Percentiles rank a stretch among this genome's conserved stretches.
These are phyloP conservation scores for Meripilus lineatus DNA, from an alignment of 1,284 basidiomycete genomes.

Conservation along the genomic window DNA sequence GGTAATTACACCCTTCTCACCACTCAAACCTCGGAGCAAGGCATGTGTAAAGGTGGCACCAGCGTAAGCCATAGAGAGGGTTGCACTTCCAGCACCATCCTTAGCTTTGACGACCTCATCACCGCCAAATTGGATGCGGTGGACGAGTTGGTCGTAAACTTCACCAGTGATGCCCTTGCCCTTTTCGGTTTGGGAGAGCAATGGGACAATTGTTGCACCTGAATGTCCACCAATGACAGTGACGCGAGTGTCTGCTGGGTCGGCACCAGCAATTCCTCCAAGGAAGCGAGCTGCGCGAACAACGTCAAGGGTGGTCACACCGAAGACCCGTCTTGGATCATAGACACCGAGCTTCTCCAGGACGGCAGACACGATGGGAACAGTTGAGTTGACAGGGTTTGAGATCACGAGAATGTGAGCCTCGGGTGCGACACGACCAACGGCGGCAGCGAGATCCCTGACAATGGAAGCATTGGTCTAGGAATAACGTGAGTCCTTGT, in stretches of 20 bases:
- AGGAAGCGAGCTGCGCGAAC: slow-evolving; percentile 95
- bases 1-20: slow-evolving; percentile 80
- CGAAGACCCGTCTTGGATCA: slow-evolving; percentile 75
- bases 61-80: slow-evolving; percentile 88
- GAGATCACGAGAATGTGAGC: slow-evolving; percentile 96
- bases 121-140: slow-evolving; percentile 95
- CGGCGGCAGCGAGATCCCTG: slow-evolving; percentile 88
- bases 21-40: slow-evolving; percentile 80
- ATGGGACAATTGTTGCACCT: slow-evolving; percentile 92
- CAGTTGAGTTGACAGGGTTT: slow-evolving; percentile 94
- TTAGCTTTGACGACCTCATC: slow-evolving; percentile 94
- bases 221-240: slow-evolving; percentile 97
- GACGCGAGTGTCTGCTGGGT: slow-evolving; percentile 66
- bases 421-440: slow-evolving; percentile 84
- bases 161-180: slow-evolving; percentile 70
- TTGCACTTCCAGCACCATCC: slow-evolving; percentile 83
- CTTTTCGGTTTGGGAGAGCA: slow-evolving; percentile 76
- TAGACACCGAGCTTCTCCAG: slow-evolving; percentile 94
- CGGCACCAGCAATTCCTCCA: slow-evolving; percentile 64
- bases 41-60: slow-evolving; percentile 87
- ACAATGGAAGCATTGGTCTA: slow-evolving; percentile 95
- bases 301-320: slow-evolving; percentile 97
- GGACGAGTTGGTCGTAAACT: slow-evolving; percentile 63
- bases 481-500: neutral
- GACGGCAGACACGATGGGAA: slow-evolving; percentile 93